Evolutionary conservation across 1,139 yeast species (phyloP), one percentile per base, ranked within the genome.

Genomic region (Debaryomyces nepalensis): DNA sequence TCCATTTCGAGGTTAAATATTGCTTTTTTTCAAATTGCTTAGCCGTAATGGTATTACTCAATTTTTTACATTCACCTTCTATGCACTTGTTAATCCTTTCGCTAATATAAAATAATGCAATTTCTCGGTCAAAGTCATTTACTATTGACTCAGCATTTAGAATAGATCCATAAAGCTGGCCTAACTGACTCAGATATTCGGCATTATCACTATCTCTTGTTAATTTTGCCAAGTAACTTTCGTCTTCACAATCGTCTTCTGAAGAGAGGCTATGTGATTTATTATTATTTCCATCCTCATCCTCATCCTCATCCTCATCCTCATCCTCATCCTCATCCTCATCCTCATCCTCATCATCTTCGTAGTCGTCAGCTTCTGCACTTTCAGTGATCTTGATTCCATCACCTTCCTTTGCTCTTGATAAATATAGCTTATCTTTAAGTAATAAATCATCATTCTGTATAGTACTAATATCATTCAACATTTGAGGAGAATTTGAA

Each of bases 401-500:
- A 9, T 43, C 41, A n/a, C 22, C 16, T 10, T 16, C 23, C 11
- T 53, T 45, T 16, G 39, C 43, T 23, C 45, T 41, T 41, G 58
- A 59, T 33, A 68, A 55, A 30, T 65, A 70, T 32, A 70, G 54
- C 36, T 69, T 68, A 48, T 68, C 73, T 34, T 64, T 68, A 31
- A 69, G 54, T 31, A 68, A 57, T 33, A 69, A 61, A 40, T 61
- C 64, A 39, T 67, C 73, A 37, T 66, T 68, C 35, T 57, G 65
- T 19, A 68, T 51, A 2, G 61, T 51, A 44, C 59, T 63, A 26
- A 70, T 57, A 34, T 67, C 68, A 43, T 61, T 66, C 34, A 70
- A 46, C 67, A 70, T 69, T 47, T 69, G 75, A 1, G 78, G 77
- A 5, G 77, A 70, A 45, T 59, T 67, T 0, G 75, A 66, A 4